Base-by-base conservation (phyloP, 495 filamentous ascomycete species). In the Parmelia sp. region DNA sequence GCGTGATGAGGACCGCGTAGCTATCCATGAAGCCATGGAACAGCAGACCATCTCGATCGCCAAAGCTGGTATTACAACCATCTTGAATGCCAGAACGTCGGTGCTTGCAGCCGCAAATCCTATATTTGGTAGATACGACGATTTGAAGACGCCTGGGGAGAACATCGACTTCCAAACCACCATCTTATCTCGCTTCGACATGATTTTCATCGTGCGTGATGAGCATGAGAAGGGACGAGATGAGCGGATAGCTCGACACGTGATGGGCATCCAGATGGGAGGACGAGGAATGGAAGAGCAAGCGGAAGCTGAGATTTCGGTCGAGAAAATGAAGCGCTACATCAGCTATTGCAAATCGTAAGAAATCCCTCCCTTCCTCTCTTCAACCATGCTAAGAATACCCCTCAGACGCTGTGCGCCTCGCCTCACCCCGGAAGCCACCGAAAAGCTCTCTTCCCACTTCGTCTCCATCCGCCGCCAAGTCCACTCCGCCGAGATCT, bases 131-230 rank as follows among this genome's bases (percentile, higher is more conserved):
- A 87, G 95, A 15, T 99, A 99, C 73, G 95, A 99, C 71, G 95
- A 99, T 69, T 83, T 99, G 77, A 97, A 97, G 77, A 90, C 88
- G 3, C 93, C 95, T 0, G 95, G 95, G 27, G 95, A 99, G 76
- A 99, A 99, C 72, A 99, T 99, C 69, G 95, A 99, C 73, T 99
- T 99, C 79, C 95, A 99, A 72, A 99, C 95, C 4, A 99, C 95
- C 25, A 97, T 99, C 73, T 75, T 99, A 58, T 97, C 94, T 2
- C 88, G 95, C 78, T 99, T 99, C 77, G 95, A 99, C 77, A 96
- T 99, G 92, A 97, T 99, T 70, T 99, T 97, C 80, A 96, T 99
- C 67, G 92, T 99, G 56, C 90, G 90, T 40, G 95, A 99, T 71
- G 91, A 96, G 61, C 95, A 99, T 75, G 90, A 95, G 58, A 86